phyloP scores from a whole-genome alignment of 164 flowering plant species.

The Warburgia ugandensis region DNA sequence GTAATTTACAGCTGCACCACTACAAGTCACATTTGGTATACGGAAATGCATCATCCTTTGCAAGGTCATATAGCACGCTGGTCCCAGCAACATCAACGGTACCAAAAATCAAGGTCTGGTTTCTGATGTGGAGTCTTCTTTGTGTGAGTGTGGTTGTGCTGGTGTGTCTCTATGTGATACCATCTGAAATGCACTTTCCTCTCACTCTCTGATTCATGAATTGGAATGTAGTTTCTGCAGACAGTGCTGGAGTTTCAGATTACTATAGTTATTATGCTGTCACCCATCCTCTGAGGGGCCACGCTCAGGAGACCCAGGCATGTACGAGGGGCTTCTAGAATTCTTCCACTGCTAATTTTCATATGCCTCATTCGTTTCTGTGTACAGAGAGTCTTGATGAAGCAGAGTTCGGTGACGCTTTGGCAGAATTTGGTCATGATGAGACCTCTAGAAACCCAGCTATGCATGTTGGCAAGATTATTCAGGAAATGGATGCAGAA shows the following conservation, averaged over 20 bases:
- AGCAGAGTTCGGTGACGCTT: slow-evolving; percentile 47
- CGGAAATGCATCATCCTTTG: slow-evolving; percentile 23
- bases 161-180: no score
- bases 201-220: not conserved
- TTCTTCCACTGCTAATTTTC: no score
- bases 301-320: slow-evolving; percentile 70
- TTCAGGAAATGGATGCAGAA: not conserved
- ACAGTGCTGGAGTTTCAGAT: slow-evolving; percentile 8
- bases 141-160: slow-evolving; percentile 6
- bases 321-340: not conserved
- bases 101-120: slow-evolving; percentile 9
- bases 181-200: no score
- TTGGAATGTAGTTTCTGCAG: slow-evolving; percentile 5
- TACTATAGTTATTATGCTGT: slow-evolving; percentile 18
- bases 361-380: slow-evolving; percentile 5
- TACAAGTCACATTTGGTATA: slow-evolving; percentile 50
- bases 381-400: slow-evolving; percentile 47
- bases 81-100: slow-evolving; percentile 4
- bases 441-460: slow-evolving; percentile 48
- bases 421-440: slow-evolving; percentile 26
- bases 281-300: slow-evolving; percentile 69
- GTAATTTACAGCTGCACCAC: slow-evolving; percentile 26
- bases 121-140: not conserved
- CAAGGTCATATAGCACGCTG: slow-evolving; percentile 28
- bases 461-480: slow-evolving; percentile 44